Conservation (phyloP, 2,329 filamentous ascomycete genomes). For the Colletotrichum nymphaeae region DNA sequence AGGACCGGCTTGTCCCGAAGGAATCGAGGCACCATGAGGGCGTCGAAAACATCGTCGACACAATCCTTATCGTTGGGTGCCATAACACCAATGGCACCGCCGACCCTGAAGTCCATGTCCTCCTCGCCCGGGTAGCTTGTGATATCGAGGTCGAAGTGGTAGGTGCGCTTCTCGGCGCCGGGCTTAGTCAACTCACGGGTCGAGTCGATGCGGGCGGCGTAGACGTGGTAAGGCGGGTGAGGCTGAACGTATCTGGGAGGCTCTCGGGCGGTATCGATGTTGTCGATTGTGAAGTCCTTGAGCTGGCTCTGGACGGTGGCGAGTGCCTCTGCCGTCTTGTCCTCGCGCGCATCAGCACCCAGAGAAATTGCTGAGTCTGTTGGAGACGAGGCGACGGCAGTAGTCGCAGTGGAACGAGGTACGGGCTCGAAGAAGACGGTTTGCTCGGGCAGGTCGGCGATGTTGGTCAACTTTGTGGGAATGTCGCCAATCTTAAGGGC, state of each 20-base stretch:
- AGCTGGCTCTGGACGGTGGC: slow-evolving; percentile 36
- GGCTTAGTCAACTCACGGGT: slow-evolving; percentile 87
- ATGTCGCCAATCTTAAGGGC: slow-evolving; percentile 81
- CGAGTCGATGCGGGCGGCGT: slow-evolving; percentile 86
- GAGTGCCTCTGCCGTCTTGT: slow-evolving; percentile 45
- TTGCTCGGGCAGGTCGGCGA: slow-evolving; percentile 79
- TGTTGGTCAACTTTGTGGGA: slow-evolving; percentile 77
- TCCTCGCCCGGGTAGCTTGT: slow-evolving; percentile 92
- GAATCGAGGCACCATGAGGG: slow-evolving; percentile 83
- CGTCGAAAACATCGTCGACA: slow-evolving; percentile 87
- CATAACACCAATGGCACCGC: slow-evolving; percentile 92
- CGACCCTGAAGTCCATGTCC: slow-evolving; percentile 92
- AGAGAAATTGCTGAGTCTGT: slow-evolving; percentile 62
- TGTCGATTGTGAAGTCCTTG: slow-evolving; percentile 49
- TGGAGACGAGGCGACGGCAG: slow-evolving; percentile 51
- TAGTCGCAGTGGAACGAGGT: slow-evolving; percentile 47
- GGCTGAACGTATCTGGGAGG: slow-evolving; percentile 93
- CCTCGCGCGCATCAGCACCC: slow-evolving; percentile 50
- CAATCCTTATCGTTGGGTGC: slow-evolving; percentile 83
- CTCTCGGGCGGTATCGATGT: slow-evolving; percentile 71
- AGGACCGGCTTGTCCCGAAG: slow-evolving; percentile 86
- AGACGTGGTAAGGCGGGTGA: slow-evolving; percentile 92
- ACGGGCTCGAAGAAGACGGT: slow-evolving; percentile 77
- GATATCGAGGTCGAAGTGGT: slow-evolving; percentile 96
- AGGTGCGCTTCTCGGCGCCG: slow-evolving; percentile 95